A percentile compares a stretch with the other conserved stretches of the same genome.
Evolutionary conservation across 2,329 filamentous ascomycete species (phyloP).

Genomic region (Chaetomium strumarium): DNA sequence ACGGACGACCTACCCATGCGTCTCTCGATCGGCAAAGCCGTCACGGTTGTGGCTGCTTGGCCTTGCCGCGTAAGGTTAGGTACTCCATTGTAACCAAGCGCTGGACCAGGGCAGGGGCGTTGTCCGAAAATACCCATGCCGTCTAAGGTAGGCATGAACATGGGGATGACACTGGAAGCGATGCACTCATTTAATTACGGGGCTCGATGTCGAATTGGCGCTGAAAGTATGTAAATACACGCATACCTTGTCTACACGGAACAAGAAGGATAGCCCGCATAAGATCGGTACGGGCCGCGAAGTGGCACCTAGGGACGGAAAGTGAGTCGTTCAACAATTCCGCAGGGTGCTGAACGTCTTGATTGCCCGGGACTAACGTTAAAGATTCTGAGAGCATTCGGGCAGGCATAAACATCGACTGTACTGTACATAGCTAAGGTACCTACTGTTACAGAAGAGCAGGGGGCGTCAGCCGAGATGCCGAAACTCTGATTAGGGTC

Average conservation of each 20-base stretch:
- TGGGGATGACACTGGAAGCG: neutral
- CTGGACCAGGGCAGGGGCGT: neutral
- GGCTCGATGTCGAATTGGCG: neutral
- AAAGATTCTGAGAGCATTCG: no score
- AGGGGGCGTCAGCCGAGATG: neutral
- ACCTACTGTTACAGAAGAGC: constrained; percentile 7
- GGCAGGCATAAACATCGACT: neutral
- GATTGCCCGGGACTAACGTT: neutral
- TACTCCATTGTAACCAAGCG: no score
- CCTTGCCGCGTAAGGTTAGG: neutral
- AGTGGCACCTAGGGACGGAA: no score
- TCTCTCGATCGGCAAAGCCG: neutral
- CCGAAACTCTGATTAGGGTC: neutral
- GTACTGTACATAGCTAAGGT: no score
- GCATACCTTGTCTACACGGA: no score
- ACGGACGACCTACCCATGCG: no score
- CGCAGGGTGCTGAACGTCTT: neutral
- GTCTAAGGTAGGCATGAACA: neutral
- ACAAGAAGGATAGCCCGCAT: no score
- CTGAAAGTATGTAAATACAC: neutral
- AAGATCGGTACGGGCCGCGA: no score
- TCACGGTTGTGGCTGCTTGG: neutral
- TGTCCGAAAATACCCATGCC: constrained; percentile 10
- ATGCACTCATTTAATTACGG: neutral
- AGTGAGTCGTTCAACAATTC: neutral